Evolutionary conservation across 2,329 filamentous ascomycete species (phyloP).

Genomic region (Fusarium hostae): DNA sequence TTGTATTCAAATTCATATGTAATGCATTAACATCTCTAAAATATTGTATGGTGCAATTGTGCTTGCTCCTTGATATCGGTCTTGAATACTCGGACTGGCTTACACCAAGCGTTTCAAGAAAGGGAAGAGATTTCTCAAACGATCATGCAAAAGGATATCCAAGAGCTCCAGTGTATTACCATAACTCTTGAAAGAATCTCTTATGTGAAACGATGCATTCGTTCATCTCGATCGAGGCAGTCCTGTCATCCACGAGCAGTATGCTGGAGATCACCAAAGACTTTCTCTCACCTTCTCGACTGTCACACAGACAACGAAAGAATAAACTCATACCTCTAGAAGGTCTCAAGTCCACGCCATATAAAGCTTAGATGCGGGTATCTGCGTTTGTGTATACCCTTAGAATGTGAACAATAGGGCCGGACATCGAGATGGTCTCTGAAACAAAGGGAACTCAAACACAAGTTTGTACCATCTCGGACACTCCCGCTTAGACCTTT

Average conservation of each 20-base stretch:
- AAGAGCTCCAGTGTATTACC: too few species aligned
- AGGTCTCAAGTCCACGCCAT: neutral
- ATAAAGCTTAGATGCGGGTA: neutral
- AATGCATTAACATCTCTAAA: neutral
- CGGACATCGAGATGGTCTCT: neutral
- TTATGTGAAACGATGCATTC: neutral
- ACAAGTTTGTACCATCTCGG: neutral
- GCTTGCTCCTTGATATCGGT: neutral
- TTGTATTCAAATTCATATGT: accelerated
- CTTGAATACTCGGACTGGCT: neutral
- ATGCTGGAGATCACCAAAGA: neutral
- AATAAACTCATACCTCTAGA: neutral
- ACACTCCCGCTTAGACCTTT: neutral
- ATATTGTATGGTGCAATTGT: neutral
- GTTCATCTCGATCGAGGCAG: neutral
- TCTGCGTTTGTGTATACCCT: neutral
- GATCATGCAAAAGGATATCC: accelerated
- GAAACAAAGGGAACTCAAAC: neutral
- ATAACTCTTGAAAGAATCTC: too few species aligned
- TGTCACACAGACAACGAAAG: neutral
- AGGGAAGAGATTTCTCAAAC: neutral
- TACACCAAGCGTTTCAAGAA: neutral
- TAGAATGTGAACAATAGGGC: neutral
- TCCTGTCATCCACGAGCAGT: neutral
- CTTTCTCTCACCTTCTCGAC: neutral